Evolutionary conservation across 768 basidiomycete species (phyloP), one percentile per base, ranked within the genome.

Genomic region (Rossbeevera mucosa): DNA sequence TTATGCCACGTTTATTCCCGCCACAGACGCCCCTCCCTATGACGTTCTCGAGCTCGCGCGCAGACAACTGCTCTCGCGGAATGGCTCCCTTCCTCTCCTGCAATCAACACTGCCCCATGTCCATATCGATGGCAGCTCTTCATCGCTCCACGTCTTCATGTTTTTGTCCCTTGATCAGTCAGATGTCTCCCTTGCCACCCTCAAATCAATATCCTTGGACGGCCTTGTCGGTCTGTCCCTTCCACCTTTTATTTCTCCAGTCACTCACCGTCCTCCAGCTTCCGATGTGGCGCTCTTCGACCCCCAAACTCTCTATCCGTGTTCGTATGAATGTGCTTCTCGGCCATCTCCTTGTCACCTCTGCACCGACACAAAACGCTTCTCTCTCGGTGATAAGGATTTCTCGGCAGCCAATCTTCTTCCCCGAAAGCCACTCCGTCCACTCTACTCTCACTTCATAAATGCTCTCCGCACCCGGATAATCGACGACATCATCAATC

Each of bases 61-160:
- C 54, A 74, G 79, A 52, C 64, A 66, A 5, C 59, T 86, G 2
- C 47, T 82, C 8, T 61, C 68, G 18, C 70, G 68, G 44, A 74
- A 77, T 53, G 51, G 59, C 9, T 61, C 70, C 12, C 59, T 68
- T 20, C 25, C 73, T 3, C 65, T 87, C 46, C 57, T 76, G 7
- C 74, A 79, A 6, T 79, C 81, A 9, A 63, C 83, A 24, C 64
- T 88, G 21, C 70, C 80, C 40, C 74, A 76, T 54, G 76, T 80
- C 24, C 72, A 79, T 56, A 66, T 81, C 44, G 71, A 71, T 29
- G 66, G 74, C 47, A 68, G 70, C 22, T 63, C 72, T 8, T 74
- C 72, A n/a, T 59, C 67, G 22, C 72, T 88, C 49, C 80, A 85
- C 67, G 75, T 81, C n/a, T 89, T 86, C 64, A 66, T 69, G 14